Base-by-base conservation (phyloP, 1,284 basidiomycete genomes). In the Erythrobasidium hasegawianum region DNA sequence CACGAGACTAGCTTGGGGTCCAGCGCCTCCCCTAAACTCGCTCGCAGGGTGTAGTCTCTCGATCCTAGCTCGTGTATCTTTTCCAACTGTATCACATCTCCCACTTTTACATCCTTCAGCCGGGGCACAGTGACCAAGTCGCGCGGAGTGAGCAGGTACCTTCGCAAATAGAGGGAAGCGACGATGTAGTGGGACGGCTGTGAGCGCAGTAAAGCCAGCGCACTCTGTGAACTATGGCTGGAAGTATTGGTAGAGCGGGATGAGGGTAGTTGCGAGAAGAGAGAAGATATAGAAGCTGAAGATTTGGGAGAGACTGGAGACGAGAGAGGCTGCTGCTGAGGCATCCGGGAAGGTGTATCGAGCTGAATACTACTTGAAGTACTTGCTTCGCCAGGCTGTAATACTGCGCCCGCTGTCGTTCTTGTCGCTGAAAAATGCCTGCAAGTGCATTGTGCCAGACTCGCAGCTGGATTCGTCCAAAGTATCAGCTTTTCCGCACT, bases 21-120 rank as follows among this genome's bases (percentile, higher is more conserved):
- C 5, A 61, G 2, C 2, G 55, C 47, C 29, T 58, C 18, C 13
- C 52, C 39, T 38, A 41, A 33, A 11, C 45, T 58, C 50, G 74
- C 87, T 64, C 89, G 89, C 64, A 87, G 82, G n/a, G 92, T 94
- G 79, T 88, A 97, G 76, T 97, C 92, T 71, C 93, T 85, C 54
- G 90, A 92, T 68, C 95, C 95, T 59, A 97, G 84, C 79, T 98
- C 95, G 76, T 94, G 87, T 68, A 98, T 87, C 70, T 91, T 83
- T 71, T 90, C 88, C 64, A 98, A 84, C 5, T 83, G 79, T 62
- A 98, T 83, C 41, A 88, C 83, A 74, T 96, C 90, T 26, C 95
- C 95, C 62, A 95, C 85, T 45, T 83, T 81, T 64, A 87, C 86
- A 77, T 87, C 85, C 71, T 86, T 87, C 57, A 97, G 83, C 56